Conservation (phyloP, 2,329 filamentous ascomycete genomes). For the Westerdykella aurantiaca region DNA sequence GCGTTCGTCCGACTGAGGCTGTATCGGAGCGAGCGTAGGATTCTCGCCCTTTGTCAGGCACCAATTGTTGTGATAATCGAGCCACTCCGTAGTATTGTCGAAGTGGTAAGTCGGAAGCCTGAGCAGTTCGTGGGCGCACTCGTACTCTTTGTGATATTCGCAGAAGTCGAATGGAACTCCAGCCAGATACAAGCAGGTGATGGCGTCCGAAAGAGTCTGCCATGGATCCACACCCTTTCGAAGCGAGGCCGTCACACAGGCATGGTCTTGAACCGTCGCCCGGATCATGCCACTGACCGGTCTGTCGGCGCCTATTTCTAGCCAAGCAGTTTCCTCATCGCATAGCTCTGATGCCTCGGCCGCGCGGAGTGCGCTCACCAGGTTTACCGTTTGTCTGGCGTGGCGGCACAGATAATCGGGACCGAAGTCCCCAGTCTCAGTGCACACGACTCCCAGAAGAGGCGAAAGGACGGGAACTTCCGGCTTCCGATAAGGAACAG, state of each 20-base stretch:
- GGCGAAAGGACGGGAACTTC: conserved; percentile 62
- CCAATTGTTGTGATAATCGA: conserved; percentile 68
- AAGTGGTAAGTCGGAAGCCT: conserved; percentile 63
- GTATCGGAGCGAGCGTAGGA: conserved; percentile 33
- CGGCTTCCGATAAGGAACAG: conserved; percentile 54
- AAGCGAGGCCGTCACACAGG: conserved; percentile 55
- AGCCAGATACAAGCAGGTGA: conserved; percentile 55
- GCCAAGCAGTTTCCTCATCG: conserved; percentile 61
- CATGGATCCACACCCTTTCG: conserved; percentile 59
- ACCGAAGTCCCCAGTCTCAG: conserved; percentile 52
- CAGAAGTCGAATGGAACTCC: conserved; percentile 64
- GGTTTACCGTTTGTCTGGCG: conserved; percentile 64
- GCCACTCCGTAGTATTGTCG: conserved; percentile 67
- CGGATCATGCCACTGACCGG: conserved; percentile 65
- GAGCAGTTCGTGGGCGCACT: conserved; percentile 53
- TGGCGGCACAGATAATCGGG: conserved; percentile 60
- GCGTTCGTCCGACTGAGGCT: conserved; percentile 34
- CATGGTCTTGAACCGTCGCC: conserved; percentile 52
- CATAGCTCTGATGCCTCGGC: conserved; percentile 56
- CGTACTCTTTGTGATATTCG: conserved; percentile 62
- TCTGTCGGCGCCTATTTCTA: conserved; percentile 71
- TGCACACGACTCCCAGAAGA: conserved; percentile 55
- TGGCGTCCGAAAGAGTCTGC: conserved; percentile 55
- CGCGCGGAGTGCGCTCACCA: conserved; percentile 56
- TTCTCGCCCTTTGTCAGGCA: conserved; percentile 62